phyloP scores from a whole-genome alignment of 202 grass and related monocot species.

The Bolboschoenoplectus hybrid region DNA sequence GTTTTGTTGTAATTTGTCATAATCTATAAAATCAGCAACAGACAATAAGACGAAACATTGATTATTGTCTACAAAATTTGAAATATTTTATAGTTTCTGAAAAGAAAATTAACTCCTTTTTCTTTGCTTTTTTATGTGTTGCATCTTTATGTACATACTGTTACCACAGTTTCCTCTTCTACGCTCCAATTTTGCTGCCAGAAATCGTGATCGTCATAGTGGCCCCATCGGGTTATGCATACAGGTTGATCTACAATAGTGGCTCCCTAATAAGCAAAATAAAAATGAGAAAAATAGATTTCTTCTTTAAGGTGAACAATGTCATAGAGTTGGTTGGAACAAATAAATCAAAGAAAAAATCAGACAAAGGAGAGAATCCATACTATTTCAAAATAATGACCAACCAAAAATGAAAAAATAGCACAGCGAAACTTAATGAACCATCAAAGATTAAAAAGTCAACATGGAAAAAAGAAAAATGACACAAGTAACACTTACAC shows the following conservation, averaged over 20 bases:
- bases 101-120: background rate
- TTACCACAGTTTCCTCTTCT: slow-evolving; percentile 63
- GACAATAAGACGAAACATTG: background rate
- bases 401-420: slow-evolving; percentile 21
- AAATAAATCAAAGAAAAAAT: background rate
- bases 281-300: background rate
- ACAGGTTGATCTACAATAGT: slow-evolving; percentile 96
- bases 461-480: slow-evolving; percentile 16
- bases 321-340: background rate
- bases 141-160: slow-evolving; percentile 53
- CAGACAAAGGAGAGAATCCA: slow-evolving; percentile 5
- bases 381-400: background rate
- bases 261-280: slow-evolving; percentile 62
- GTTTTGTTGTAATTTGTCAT: slow-evolving; percentile 2
- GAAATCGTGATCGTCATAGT: slow-evolving; percentile 73
- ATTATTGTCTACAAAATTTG: background rate
- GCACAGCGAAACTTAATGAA: slow-evolving; percentile 19
- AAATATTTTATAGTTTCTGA: background rate
- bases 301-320: background rate
- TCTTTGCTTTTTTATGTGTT: background rate
- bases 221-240: slow-evolving; percentile 80
- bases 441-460: slow-evolving; percentile 19
- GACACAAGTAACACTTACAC: slow-evolving; percentile 55
- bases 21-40: background rate
- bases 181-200: slow-evolving; percentile 66